Conservation (phyloP, 2,329 filamentous ascomycete species). For the Zasmidium citrigriseum region DNA sequence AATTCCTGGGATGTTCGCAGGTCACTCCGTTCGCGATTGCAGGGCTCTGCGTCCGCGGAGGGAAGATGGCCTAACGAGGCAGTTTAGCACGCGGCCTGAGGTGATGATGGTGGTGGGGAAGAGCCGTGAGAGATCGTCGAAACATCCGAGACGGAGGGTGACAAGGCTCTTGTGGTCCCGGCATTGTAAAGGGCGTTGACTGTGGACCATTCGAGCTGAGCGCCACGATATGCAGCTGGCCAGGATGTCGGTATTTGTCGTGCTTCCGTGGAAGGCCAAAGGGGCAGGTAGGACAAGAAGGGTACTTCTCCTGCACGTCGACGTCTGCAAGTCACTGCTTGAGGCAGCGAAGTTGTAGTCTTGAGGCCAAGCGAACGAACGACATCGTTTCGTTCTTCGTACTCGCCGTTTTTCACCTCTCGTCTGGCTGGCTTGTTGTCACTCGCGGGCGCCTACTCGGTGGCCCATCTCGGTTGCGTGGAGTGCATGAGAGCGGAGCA, state of each 20-base stretch:
- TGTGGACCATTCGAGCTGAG: neutral
- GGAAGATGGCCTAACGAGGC: neutral
- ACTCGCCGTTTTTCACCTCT: neutral
- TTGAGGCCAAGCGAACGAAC: neutral
- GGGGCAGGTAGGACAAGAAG: neutral
- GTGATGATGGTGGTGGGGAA: neutral
- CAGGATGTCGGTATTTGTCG: neutral
- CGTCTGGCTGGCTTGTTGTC: too few species aligned
- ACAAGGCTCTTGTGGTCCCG: neutral
- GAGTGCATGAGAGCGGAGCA: conserved; percentile 15
- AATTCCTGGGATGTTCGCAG: neutral
- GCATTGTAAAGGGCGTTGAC: neutral
- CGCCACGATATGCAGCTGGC: neutral
- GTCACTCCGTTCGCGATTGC: neutral
- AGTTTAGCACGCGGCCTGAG: neutral
- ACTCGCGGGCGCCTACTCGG: neutral
- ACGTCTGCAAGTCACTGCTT: neutral
- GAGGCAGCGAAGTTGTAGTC: neutral
- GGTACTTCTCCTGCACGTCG: neutral
- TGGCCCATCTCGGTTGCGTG: neutral
- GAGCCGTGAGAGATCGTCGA: neutral
- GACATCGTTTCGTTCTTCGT: neutral
- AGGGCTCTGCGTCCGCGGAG: neutral
- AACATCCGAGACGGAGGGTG: neutral
- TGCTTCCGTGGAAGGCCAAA: neutral